These are phyloP conservation scores for Solanum medicagineum DNA, from an alignment of 257 asterid species.

Conservation along the genomic window DNA sequence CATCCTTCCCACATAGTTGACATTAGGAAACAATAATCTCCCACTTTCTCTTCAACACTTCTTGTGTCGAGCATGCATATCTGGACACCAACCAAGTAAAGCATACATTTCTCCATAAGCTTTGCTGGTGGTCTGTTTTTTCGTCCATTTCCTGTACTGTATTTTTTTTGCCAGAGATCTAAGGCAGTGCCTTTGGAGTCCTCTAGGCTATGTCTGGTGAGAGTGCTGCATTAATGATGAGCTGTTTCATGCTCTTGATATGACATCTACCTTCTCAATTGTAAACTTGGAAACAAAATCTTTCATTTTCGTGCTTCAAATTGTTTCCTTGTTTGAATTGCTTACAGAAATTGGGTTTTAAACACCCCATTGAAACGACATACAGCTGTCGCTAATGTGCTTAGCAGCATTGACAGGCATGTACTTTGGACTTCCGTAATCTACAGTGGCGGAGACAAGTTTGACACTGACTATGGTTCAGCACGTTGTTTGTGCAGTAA, in stretches of 20 bases:
- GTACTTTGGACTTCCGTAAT: constrained; percentile 14
- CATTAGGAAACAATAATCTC: not conserved
- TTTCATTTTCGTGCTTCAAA: not conserved
- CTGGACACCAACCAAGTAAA: not conserved
- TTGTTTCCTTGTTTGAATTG: not conserved
- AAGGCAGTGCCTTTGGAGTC: not conserved
- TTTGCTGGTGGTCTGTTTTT: not conserved
- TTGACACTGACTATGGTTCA: constrained; percentile 16
- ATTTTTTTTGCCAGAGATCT: not conserved
- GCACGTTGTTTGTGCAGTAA: constrained; percentile 68
- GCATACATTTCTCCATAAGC: not conserved
- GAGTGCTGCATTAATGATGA: not conserved
- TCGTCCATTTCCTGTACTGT: not conserved
- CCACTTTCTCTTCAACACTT: not conserved
- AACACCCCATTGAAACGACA: constrained; percentile 26
- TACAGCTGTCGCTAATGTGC: constrained; percentile 1
- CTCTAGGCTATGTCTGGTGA: no score
- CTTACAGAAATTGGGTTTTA: constrained; percentile 41
- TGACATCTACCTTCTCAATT: not conserved
- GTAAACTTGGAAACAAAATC: not conserved
- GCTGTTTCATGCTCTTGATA: not conserved
- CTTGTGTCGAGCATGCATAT: not conserved
- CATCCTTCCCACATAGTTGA: not conserved
- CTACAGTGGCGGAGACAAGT: constrained; percentile 19
- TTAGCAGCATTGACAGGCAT: constrained; percentile 30